These are phyloP conservation scores for Phlegmacium glaucopus DNA, from an alignment of 768 basidiomycete species.

Conservation along the genomic window DNA sequence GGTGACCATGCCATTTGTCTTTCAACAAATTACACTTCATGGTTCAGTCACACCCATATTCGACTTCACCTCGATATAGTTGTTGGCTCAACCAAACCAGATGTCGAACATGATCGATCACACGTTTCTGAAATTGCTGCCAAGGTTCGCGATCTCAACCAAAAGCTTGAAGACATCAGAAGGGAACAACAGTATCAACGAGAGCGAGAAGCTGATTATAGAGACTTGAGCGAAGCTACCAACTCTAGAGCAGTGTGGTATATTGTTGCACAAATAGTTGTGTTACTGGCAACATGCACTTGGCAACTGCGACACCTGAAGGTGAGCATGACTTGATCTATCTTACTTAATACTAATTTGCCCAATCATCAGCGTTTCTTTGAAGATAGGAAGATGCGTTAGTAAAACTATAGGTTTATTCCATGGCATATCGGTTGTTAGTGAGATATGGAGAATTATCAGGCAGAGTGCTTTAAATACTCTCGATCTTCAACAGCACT, in stretches of 20 bases:
- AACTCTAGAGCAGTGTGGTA: conserved; percentile 97
- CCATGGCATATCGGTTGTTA: not conserved
- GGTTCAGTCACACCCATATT: conserved; percentile 85
- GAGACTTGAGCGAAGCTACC: conserved; percentile 84
- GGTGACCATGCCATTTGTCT: conserved; percentile 98
- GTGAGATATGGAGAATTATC: conserved; percentile 1
- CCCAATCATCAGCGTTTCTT: conserved; percentile 64
- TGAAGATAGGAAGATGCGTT: conserved; percentile 80
- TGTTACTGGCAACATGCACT: conserved; percentile 78
- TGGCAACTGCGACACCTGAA: conserved; percentile 95
- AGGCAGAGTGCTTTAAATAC: conserved; percentile 12
- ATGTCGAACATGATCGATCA: conserved; percentile 81
- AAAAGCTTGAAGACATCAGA: conserved; percentile 88
- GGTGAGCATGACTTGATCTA: conserved; percentile 41
- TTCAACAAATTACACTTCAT: conserved; percentile 87
- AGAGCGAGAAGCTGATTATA: conserved; percentile 88
- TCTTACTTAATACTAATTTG: conserved; percentile 3
- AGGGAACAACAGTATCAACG: conserved; percentile 98
- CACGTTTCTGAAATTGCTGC: conserved; percentile 80
- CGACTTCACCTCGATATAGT: conserved; percentile 93
- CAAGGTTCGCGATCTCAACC: conserved; percentile 90
- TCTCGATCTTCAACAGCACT: conserved; percentile 37
- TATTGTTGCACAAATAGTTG: conserved; percentile 80
- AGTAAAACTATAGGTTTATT: conserved; percentile 17
- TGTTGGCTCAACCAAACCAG: conserved; percentile 83